phyloP scores from a whole-genome alignment of 2,329 filamentous ascomycete genomes.

The Tympanopsis confertula region DNA sequence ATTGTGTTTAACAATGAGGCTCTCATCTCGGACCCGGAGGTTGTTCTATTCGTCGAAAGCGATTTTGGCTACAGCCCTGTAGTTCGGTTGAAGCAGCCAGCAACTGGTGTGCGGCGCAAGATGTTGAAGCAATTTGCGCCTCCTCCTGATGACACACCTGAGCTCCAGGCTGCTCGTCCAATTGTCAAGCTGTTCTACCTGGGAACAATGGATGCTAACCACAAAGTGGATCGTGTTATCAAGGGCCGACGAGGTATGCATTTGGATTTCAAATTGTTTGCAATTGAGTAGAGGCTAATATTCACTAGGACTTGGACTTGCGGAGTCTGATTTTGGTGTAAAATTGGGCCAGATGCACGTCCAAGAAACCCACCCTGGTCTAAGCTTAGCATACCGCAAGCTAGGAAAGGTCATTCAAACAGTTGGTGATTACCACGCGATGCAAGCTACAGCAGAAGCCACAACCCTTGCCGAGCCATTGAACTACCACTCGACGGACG shows the following conservation, averaged over 20 bases:
- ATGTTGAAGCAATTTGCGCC: slow-evolving; percentile 97
- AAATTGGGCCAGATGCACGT: slow-evolving; percentile 78
- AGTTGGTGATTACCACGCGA: slow-evolving; percentile 88
- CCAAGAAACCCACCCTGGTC: slow-evolving; percentile 79
- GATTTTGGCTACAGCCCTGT: slow-evolving; percentile 97
- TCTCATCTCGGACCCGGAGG: slow-evolving; percentile 88
- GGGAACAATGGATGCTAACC: slow-evolving; percentile 88
- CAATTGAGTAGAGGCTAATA: slow-evolving; percentile 14
- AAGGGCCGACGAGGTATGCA: slow-evolving; percentile 75
- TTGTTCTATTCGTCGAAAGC: slow-evolving; percentile 96
- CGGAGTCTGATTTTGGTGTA: slow-evolving; percentile 86
- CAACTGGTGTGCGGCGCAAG: slow-evolving; percentile 87
- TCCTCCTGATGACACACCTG: slow-evolving; percentile 90
- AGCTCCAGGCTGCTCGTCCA: slow-evolving; percentile 79
- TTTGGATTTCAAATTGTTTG: slow-evolving; percentile 7
- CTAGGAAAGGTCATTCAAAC: slow-evolving; percentile 88
- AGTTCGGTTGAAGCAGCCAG: slow-evolving; percentile 89
- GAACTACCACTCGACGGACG: slow-evolving; percentile 87
- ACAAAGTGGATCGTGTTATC: slow-evolving; percentile 90
- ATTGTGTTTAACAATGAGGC: slow-evolving; percentile 85
- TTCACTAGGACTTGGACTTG: slow-evolving; percentile 68
- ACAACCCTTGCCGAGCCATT: slow-evolving; percentile 89
- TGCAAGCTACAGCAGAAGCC: slow-evolving; percentile 90
- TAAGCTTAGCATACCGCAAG: slow-evolving; percentile 85
- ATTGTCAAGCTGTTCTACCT: slow-evolving; percentile 93